A percentile compares a stretch with the other conserved stretches of the same genome.
These are phyloP conservation scores for Phytophthora constricta DNA, from an alignment of 352 stramenopile genomes.

Conservation along the genomic window DNA sequence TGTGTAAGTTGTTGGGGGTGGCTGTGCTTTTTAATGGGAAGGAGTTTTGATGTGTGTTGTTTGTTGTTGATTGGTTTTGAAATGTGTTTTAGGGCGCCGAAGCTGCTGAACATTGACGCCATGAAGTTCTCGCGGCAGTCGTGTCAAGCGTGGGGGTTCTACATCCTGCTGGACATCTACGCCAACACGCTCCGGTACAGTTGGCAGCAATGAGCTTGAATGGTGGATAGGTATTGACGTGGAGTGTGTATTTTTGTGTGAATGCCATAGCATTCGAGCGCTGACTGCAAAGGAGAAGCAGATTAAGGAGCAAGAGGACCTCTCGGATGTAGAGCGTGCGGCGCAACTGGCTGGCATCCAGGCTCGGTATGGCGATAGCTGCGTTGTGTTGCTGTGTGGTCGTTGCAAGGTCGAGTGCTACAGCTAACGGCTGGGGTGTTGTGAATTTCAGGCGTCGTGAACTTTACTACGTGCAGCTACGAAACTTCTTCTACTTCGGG, in stretches of 20 bases:
- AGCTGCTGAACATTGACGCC: conserved; percentile 77
- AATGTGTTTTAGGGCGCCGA: conserved; percentile 61
- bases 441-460: conserved; percentile 56
- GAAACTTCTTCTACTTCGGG: conserved; percentile 83
- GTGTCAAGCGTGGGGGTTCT: conserved; percentile 75
- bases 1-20: conserved; percentile 58
- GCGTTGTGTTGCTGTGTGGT: neutral
- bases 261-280: conserved; percentile 68
- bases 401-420: too few species aligned
- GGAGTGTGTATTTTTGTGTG: conserved; percentile 2
- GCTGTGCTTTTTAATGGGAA: neutral
- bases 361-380: conserved; percentile 46
- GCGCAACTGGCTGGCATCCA: conserved; percentile 53
- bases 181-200: conserved; percentile 76
- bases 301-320: conserved; percentile 52
- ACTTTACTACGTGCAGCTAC: conserved; percentile 80
- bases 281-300: conserved; percentile 68
- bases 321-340: conserved; percentile 61
- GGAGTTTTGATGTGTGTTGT: conserved; percentile 3
- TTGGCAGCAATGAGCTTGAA: neutral
- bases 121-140: conserved; percentile 73
- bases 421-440: too few species aligned
- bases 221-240: neutral
- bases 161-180: conserved; percentile 82
- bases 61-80: conserved; percentile 1